phyloP scores from a whole-genome alignment of 2,329 filamentous ascomycete genomes.

The Beauveria scarabaeidicola region DNA sequence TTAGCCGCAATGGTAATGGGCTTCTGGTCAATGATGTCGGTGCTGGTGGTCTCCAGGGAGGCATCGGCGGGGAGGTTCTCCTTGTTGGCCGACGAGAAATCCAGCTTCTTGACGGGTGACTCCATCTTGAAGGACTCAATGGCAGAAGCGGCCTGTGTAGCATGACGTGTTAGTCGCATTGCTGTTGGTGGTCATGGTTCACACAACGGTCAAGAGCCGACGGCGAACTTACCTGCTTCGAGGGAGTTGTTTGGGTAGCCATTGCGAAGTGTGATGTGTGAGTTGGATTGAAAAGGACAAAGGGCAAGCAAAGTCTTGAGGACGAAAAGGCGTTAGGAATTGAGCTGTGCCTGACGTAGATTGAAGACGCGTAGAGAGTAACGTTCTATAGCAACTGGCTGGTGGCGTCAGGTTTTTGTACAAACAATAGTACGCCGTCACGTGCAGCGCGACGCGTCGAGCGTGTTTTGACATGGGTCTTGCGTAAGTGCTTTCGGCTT shows the following conservation, averaged over 20 bases:
- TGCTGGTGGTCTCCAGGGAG: slow-evolving; percentile 38
- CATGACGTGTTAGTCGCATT: slow-evolving; percentile 24
- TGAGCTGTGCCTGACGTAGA: slow-evolving; percentile 16
- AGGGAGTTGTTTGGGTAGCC: slow-evolving; percentile 61
- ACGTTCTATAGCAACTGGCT: slow-evolving; percentile 11
- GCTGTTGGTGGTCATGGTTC: background rate
- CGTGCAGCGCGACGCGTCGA: slow-evolving; percentile 29
- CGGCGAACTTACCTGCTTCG: slow-evolving; percentile 45
- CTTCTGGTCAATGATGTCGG: slow-evolving; percentile 51
- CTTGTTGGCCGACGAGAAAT: slow-evolving; percentile 67
- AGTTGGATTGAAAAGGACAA: slow-evolving; percentile 4
- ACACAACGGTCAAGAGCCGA: background rate
- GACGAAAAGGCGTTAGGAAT: slow-evolving; percentile 14
- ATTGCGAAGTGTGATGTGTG: slow-evolving; percentile 40
- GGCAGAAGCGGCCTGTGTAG: slow-evolving; percentile 66
- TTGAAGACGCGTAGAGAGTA: slow-evolving; percentile 22
- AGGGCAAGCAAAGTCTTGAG: slow-evolving; percentile 13
- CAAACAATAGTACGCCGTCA: slow-evolving; percentile 27
- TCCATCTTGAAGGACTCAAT: slow-evolving; percentile 90
- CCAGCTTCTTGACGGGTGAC: slow-evolving; percentile 82
- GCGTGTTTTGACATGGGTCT: slow-evolving; percentile 18
- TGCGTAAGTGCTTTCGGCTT: background rate
- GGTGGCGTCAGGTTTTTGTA: slow-evolving; percentile 32
- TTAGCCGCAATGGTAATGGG: slow-evolving; percentile 38
- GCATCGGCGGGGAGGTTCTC: slow-evolving; percentile 59